Conservation (phyloP, 1,284 basidiomycete genomes). For the Pisolithus thermaeus region DNA sequence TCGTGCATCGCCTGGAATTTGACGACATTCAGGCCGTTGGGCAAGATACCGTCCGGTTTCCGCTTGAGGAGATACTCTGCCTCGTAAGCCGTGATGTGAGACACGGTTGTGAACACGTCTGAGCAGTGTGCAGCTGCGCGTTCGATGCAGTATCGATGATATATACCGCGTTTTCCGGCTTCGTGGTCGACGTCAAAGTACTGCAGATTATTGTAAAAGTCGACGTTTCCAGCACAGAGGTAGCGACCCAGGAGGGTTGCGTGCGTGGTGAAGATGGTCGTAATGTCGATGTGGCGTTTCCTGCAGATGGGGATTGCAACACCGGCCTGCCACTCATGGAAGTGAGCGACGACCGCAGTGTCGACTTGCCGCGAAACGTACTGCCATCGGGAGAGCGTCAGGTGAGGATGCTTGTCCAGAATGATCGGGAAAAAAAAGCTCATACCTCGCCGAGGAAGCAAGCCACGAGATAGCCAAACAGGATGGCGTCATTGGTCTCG, state of each 20-base stretch:
- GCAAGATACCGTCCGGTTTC: conserved; percentile 97
- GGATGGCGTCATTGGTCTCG: conserved; percentile 98
- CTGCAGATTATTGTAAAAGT: conserved; percentile 99
- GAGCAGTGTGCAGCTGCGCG: conserved; percentile 91
- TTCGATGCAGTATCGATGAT: conserved; percentile 92
- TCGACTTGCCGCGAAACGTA: conserved; percentile 76
- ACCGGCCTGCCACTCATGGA: conserved; percentile 99
- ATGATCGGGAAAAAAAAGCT: too few species aligned
- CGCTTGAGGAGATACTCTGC: conserved; percentile 94
- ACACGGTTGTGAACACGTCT: conserved; percentile 97
- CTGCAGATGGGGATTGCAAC: conserved; percentile 94
- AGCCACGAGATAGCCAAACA: conserved; percentile 98
- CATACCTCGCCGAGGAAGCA: conserved; percentile 96
- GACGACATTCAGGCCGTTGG: conserved; percentile 96
- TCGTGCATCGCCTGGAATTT: conserved; percentile 95
- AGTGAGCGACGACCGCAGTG: conserved; percentile 91
- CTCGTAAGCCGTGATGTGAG: conserved; percentile 97
- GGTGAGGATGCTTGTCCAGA: background rate
- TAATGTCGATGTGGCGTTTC: conserved; percentile 95
- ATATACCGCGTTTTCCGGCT: conserved; percentile 96
- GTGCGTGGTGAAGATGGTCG: conserved; percentile 97
- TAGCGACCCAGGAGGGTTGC: conserved; percentile 98
- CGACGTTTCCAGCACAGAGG: conserved; percentile 94
- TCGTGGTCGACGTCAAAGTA: conserved; percentile 99
- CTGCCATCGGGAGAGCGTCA: conserved; percentile 33